A percentile compares a stretch with the other conserved stretches of the same genome.
phyloP scores from a whole-genome alignment of 495 filamentous ascomycete genomes.

The Massariosphaeria phaeospora region DNA sequence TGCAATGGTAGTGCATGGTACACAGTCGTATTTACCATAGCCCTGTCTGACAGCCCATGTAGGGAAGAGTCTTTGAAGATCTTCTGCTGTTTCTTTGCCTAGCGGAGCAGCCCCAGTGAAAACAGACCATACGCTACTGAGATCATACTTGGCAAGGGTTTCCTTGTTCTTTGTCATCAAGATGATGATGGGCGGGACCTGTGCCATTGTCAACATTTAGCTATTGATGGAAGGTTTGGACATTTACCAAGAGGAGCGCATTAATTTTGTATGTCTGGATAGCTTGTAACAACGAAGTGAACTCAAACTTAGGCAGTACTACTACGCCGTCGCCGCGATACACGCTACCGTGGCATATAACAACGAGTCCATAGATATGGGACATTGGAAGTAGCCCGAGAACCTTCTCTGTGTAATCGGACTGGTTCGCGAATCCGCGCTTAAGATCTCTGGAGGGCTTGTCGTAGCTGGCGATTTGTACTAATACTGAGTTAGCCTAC shows the following conservation, averaged over 20 bases:
- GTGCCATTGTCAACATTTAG: neutral
- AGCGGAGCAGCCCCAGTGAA: constrained; percentile 84
- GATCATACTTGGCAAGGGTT: constrained; percentile 63
- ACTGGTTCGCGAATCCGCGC: constrained; percentile 14
- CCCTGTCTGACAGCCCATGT: constrained; percentile 66
- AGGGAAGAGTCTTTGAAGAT: constrained; percentile 61
- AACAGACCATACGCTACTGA: constrained; percentile 60
- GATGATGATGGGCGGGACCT: constrained; percentile 86
- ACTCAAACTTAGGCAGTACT: constrained; percentile 81
- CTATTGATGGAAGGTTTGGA: neutral
- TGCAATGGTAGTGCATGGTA: too few relatives aligned
- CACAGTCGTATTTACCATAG: constrained; percentile 60
- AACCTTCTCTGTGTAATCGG: constrained; percentile 51
- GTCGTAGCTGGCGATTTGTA: constrained; percentile 20
- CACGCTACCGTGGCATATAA: constrained; percentile 61
- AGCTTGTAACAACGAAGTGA: constrained; percentile 56
- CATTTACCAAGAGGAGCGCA: constrained; percentile 59
- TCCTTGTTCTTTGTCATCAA: constrained; percentile 65
- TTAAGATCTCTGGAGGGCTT: constrained; percentile 28
- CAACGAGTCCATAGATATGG: constrained; percentile 82
- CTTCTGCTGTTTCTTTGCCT: constrained; percentile 69
- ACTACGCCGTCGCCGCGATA: constrained; percentile 76
- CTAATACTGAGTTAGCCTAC: constrained; percentile 4
- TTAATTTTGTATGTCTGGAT: constrained; percentile 72
- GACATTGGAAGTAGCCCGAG: constrained; percentile 77